Base-by-base conservation (phyloP, 331 rosid genomes). In the Quercus phellos region DNA sequence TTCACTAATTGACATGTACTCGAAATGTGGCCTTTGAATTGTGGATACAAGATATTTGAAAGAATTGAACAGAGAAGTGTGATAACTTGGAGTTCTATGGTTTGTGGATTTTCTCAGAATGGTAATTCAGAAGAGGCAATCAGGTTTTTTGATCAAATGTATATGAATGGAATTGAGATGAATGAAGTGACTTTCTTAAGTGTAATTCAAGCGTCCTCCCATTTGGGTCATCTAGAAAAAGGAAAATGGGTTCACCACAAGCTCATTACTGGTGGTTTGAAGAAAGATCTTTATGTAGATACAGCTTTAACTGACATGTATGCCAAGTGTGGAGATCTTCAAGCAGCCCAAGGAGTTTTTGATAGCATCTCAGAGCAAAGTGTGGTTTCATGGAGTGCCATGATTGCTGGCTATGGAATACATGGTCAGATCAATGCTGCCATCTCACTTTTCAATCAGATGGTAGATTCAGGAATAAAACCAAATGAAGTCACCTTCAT, bases 181-280 rank as follows among this genome's bases (percentile, higher is more conserved):
- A 83, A 91, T 69, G 95, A 88, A 26, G 93, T 94, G 73, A 89
- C 97, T 32, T 80, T 92, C 72, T 84, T 89, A 76, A 83, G 94
- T 80, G 92, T 87, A 74, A 87, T 94, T 77, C 96, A 94, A 92
- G 97, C 98, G 70, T 92, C 92, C 85, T 88, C 97, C 59, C 86
- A 83, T 84, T 80, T 89, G 81, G 97, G 97, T 76, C 84, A 86
- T 83, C 84, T 89, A 17, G 90, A 89, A 72, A 90, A 89, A 84
- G 98, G 98, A 68, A 94, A 90, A 88, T 92, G 95, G 97, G 83
- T 92, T 85, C 98, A 90, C 90, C 93, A 92, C 78, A 90, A 90
- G 83, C 78, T 90, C 79, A 77, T 92, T 72, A 83, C 84, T 24
- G 84, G 63, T 19, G 97, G 95, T 24, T 1, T 85, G 50, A 76